A percentile compares a stretch with the other conserved stretches of the same genome.
phyloP scores from a whole-genome alignment of 768 basidiomycete species.

The Coprinopsis marcescibilis region DNA sequence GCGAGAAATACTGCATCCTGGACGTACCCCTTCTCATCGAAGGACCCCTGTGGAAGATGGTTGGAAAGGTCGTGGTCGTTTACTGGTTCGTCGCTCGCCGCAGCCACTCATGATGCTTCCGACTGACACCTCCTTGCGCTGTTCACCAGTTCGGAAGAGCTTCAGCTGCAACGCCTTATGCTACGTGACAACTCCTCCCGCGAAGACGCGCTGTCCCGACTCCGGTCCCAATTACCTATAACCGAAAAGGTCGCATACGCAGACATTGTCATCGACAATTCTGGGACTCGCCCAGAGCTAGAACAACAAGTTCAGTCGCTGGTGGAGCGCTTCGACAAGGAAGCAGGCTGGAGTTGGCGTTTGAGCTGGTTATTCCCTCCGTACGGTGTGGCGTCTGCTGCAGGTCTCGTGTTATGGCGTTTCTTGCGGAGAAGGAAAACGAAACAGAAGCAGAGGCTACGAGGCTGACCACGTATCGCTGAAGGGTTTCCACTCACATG shows the following conservation, averaged over 20 bases:
- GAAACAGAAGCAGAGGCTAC: background rate
- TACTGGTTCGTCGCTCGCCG: conserved; percentile 64
- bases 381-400: conserved; percentile 41
- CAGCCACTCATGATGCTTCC: background rate
- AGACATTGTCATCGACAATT: conserved; percentile 85
- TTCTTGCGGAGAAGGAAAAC: background rate
- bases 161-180: conserved; percentile 83
- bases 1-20: conserved; percentile 73
- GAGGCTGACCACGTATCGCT: background rate
- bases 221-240: conserved; percentile 79
- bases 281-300: conserved; percentile 66
- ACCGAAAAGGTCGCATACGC: conserved; percentile 77
- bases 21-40: conserved; percentile 94
- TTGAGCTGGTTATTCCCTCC: conserved; percentile 60
- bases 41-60: conserved; percentile 76
- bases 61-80: conserved; percentile 81
- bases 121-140: too few relatives aligned
- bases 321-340: conserved; percentile 35
- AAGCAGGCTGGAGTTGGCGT: conserved; percentile 53
- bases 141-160: conserved; percentile 58
- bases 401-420: conserved; percentile 23
- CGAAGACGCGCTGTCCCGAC: conserved; percentile 66
- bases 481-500: too few relatives aligned
- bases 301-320: conserved; percentile 46
- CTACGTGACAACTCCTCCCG: conserved; percentile 60